Evolutionary conservation across 306 rosid species (phyloP).

Genomic region (Aeschynomene evenia): DNA sequence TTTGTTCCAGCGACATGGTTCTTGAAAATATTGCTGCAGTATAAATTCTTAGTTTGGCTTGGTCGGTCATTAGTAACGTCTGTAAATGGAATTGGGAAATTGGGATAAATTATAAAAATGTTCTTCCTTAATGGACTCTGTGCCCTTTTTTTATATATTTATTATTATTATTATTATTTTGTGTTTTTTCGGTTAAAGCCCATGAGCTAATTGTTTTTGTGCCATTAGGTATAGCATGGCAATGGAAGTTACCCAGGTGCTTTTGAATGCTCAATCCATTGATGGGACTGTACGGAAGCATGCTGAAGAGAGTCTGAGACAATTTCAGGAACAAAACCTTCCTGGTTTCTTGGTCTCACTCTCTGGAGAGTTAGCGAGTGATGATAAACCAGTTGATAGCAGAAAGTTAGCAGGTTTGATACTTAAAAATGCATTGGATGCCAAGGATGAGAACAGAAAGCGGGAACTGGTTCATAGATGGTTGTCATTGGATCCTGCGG

Average conservation of each 20-base stretch:
- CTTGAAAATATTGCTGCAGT: background rate
- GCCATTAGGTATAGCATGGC: conserved; percentile 44
- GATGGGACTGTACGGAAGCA: conserved; percentile 75
- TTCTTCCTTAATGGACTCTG: background rate
- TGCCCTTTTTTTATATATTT: background rate
- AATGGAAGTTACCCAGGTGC: conserved; percentile 85
- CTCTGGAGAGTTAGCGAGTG: conserved; percentile 73
- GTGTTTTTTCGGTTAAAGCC: background rate
- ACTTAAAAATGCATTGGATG: conserved; percentile 87
- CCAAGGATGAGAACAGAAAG: conserved; percentile 83
- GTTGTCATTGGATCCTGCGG: conserved; percentile 65
- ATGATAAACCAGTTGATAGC: conserved; percentile 84
- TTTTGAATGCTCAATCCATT: conserved; percentile 82
- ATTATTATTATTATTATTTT: background rate
- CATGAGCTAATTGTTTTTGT: conserved; percentile 24
- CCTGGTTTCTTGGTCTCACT: conserved; percentile 77
- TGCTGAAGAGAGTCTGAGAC: conserved; percentile 79
- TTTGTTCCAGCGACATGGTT: background rate
- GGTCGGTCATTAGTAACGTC: too few species aligned
- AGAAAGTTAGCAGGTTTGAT: conserved; percentile 89
- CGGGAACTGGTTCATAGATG: conserved; percentile 79
- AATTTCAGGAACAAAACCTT: conserved; percentile 94
- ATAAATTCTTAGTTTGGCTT: background rate
- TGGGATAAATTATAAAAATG: conserved; percentile 9
- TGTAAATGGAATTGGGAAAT: conserved; percentile 10